Evolutionary conservation across 371 early-diverging fungal species (phyloP), one percentile per base, ranked within the genome.

Genomic region (Saksenaea oblongispora): DNA sequence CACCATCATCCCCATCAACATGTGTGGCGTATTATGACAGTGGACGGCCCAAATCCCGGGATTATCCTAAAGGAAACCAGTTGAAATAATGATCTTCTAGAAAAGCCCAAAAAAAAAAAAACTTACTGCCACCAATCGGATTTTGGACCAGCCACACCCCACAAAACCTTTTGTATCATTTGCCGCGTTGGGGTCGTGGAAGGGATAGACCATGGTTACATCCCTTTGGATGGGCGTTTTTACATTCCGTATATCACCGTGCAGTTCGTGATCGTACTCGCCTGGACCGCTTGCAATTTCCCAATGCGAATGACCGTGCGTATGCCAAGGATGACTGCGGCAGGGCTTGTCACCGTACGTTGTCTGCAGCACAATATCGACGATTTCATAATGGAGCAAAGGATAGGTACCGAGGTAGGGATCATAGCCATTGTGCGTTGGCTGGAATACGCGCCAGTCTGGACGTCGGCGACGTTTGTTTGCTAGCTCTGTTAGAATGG

Each of bases 281-380:
- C 81, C 81, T 57, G 62, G n/a, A 13, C 81, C 81, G 15, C 69
- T 51, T 0, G 81, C 81, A 31, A 80, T 75, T 53, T 71, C 71
- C 70, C 74, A 80, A 57, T 80, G 81, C 1, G 76, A 78, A 27
- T 80, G 81, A 5, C 81, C 81, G 28, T 80, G 81, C 1, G 78
- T 80, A 39, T 80, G 81, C 81, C 81, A 80, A 10, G 78, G 81
- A 63, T 80, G 81, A 37, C 66, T 71, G 10, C 76, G 67, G 44
- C 81, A 80, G 11, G 71, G 67, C 8, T 72, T 62, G 5, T 71
- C 72, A 22, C 34, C 34, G 35, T 74, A 67, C 0, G 74, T 77
- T 5, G 64, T 60, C 37, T 80, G 81, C 5, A 80, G 59, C 9
- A 80, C 76, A 37, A 80, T 54, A 37, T 80, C 81, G 1, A 80